Evolutionary conservation across 2,329 filamentous ascomycete genomes (phyloP).

Genomic region (Penicillium sp.): DNA sequence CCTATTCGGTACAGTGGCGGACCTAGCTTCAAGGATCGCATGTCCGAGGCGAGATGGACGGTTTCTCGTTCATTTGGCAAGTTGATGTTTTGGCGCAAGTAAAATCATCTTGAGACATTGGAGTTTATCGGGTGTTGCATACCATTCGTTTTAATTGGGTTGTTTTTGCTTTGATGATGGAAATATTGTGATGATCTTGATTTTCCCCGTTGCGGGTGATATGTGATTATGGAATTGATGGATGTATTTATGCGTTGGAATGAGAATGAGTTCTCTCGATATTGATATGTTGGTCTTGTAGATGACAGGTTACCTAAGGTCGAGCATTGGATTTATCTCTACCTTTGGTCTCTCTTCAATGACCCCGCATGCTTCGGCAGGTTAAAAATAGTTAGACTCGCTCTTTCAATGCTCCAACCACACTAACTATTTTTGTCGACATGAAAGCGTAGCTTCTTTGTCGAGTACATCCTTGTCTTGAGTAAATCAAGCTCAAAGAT

Average conservation of each 20-base stretch:
- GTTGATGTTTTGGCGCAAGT: conserved; percentile 40
- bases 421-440: no score
- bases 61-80: conserved; percentile 31
- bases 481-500: no score
- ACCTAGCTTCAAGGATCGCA: conserved; percentile 32
- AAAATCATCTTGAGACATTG: conserved; percentile 7
- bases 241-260: conserved; percentile 13
- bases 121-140: not conserved
- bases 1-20: conserved; percentile 30
- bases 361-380: no score
- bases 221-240: conserved; percentile 13
- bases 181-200: conserved; percentile 19
- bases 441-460: no score
- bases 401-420: no score
- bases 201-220: conserved; percentile 4
- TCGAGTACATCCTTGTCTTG: no score
- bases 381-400: no score
- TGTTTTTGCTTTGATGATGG: conserved; percentile 16
- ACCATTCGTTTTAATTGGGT: conserved; percentile 6
- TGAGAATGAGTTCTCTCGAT: not conserved
- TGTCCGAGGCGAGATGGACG: conserved; percentile 34
- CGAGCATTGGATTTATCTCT: no score
- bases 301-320: not conserved
- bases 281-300: not conserved
- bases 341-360: no score